Evolutionary conservation across 768 basidiomycete genomes (phyloP).

Genomic region (Boletus edulis): DNA sequence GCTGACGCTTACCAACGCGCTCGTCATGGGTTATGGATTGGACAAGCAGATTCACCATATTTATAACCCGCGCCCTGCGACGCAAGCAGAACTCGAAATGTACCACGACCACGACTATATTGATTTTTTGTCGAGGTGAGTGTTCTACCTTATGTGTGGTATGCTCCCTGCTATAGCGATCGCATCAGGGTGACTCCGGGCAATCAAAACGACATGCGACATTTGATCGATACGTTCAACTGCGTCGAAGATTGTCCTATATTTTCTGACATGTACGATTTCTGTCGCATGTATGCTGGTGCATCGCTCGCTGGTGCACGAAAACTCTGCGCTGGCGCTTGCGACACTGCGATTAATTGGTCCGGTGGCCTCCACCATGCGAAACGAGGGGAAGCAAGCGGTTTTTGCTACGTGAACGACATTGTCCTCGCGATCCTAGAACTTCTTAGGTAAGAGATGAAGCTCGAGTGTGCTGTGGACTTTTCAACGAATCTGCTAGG

Average conservation of each 20-base stretch:
- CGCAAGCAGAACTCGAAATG: constrained; percentile 80
- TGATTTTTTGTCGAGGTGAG: constrained; percentile 89
- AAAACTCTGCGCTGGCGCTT: constrained; percentile 77
- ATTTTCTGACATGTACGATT: constrained; percentile 92
- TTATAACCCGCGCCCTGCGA: constrained; percentile 85
- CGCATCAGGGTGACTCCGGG: constrained; percentile 76
- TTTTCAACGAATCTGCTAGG: constrained; percentile 40
- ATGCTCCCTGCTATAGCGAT: background rate
- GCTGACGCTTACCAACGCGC: constrained; percentile 91
- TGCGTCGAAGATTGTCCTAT: constrained; percentile 98
- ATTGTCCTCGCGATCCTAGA: constrained; percentile 94
- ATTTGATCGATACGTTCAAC: constrained; percentile 83
- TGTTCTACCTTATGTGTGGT: background rate
- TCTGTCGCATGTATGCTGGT: constrained; percentile 92
- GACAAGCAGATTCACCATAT: constrained; percentile 94
- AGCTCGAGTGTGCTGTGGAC: background rate
- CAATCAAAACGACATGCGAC: constrained; percentile 63
- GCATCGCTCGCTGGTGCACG: constrained; percentile 88
- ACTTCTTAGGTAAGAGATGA: constrained; percentile 63
- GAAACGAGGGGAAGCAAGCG: constrained; percentile 96
- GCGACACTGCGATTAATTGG: constrained; percentile 99
- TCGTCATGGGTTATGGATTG: constrained; percentile 94
- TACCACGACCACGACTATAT: constrained; percentile 97
- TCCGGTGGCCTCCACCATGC: constrained; percentile 98
- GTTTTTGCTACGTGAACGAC: constrained; percentile 98